Percentiles rank a stretch among this genome's conserved stretches.
Conservation (phyloP, 805 yeast genomes). For the Starmera amethionina region DNA sequence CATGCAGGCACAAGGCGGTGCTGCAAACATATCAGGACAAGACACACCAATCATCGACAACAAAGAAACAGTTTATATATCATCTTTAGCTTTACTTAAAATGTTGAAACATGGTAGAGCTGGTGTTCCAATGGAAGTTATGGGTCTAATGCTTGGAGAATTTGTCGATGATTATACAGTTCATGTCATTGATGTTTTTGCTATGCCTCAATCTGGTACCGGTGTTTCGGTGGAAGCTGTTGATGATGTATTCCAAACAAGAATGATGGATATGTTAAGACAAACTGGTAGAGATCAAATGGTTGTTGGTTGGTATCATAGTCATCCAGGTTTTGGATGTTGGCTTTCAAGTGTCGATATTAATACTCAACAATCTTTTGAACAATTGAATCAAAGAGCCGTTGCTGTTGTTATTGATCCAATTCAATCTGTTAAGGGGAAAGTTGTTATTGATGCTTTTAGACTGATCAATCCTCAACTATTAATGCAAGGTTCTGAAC, state of each 20-base stretch:
- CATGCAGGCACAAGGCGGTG: conserved; percentile 29
- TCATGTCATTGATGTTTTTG: conserved; percentile 95
- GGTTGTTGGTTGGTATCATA: conserved; percentile 99
- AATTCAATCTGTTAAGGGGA: conserved; percentile 96
- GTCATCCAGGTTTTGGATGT: conserved; percentile 99
- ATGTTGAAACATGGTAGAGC: conserved; percentile 98
- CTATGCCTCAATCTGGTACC: conserved; percentile 98
- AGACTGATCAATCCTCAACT: conserved; percentile 83
- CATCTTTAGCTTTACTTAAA: conserved; percentile 87
- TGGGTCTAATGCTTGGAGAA: conserved; percentile 98
- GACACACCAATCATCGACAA: conserved; percentile 88
- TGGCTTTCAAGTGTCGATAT: conserved; percentile 98
- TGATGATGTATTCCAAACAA: conserved; percentile 96
- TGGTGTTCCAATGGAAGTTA: conserved; percentile 79
- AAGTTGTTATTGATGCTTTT: conserved; percentile 97
- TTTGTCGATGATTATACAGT: conserved; percentile 96
- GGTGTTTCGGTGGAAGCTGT: conserved; percentile 99
- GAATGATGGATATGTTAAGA: conserved; percentile 98
- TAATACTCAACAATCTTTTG: conserved; percentile 95
- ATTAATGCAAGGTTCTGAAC: conserved; percentile 93
- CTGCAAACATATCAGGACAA: conserved; percentile 25
- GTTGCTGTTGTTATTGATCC: conserved; percentile 99
- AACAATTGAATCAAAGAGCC: conserved; percentile 88
- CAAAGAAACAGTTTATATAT: conserved; percentile 92
- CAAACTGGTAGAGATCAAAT: conserved; percentile 99